Percentiles rank a stretch among this genome's conserved stretches.
Conservation (phyloP, 2,329 filamentous ascomycete genomes). For the Clonostachys sp. region DNA sequence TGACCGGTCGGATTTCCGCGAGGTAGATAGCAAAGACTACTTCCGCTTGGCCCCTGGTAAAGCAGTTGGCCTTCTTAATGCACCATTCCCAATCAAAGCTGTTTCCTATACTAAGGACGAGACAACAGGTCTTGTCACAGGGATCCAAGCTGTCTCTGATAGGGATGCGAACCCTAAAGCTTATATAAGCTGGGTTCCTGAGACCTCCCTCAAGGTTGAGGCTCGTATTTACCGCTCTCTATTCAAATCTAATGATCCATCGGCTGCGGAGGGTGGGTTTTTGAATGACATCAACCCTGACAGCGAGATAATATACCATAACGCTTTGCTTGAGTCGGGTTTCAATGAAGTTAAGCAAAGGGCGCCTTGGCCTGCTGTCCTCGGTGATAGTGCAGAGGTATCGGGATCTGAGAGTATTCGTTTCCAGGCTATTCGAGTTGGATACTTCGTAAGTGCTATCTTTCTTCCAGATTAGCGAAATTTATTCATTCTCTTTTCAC, state of each 20-base stretch:
- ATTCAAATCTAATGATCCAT: slow-evolving; percentile 83
- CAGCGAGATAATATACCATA: slow-evolving; percentile 72
- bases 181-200: slow-evolving; percentile 84
- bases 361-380: slow-evolving; percentile 79
- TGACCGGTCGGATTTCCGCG: slow-evolving; percentile 75
- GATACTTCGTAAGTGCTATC: slow-evolving; percentile 62
- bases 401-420: slow-evolving; percentile 71
- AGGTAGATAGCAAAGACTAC: slow-evolving; percentile 69
- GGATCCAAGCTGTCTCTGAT: slow-evolving; percentile 60
- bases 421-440: slow-evolving; percentile 88
- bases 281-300: slow-evolving; percentile 80
- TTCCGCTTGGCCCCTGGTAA: slow-evolving; percentile 78
- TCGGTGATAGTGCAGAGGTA: slow-evolving; percentile 61
- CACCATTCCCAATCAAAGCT: slow-evolving; percentile 66
- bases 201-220: slow-evolving; percentile 64
- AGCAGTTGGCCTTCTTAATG: slow-evolving; percentile 69
- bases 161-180: slow-evolving; percentile 75
- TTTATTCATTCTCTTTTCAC: too few species aligned
- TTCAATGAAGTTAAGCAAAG: slow-evolving; percentile 70
- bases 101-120: slow-evolving; percentile 66
- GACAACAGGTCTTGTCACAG: slow-evolving; percentile 57
- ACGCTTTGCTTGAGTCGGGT: slow-evolving; percentile 78
- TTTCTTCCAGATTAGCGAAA: background rate
- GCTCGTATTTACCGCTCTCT: slow-evolving; percentile 76
- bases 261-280: slow-evolving; percentile 73